Percentiles rank a stretch among this genome's conserved stretches.
Evolutionary conservation across 805 yeast species (phyloP).

Genomic region (Metschnikowia lochheadii): DNA sequence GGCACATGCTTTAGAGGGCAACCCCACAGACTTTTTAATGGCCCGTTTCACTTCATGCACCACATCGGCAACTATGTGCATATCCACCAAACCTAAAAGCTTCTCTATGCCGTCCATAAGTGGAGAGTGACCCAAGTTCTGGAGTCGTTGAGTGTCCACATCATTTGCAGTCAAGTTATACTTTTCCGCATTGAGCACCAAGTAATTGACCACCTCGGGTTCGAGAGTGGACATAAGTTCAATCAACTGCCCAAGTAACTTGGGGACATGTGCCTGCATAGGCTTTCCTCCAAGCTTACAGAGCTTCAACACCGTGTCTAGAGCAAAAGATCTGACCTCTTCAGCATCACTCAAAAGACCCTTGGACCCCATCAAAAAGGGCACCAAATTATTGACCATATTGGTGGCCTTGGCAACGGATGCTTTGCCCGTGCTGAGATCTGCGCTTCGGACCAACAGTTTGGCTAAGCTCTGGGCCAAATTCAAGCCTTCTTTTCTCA

Average conservation of each 20-base stretch:
- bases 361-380: constrained; percentile 71
- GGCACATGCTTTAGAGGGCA: constrained; percentile 88
- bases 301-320: constrained; percentile 68
- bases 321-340: constrained; percentile 72
- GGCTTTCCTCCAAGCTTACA: constrained; percentile 60
- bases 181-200: constrained; percentile 84
- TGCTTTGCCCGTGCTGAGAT: constrained; percentile 37
- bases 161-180: constrained; percentile 68
- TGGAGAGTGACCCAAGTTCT: constrained; percentile 75
- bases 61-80: constrained; percentile 43
- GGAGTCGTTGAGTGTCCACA: constrained; percentile 73
- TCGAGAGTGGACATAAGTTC: constrained; percentile 79
- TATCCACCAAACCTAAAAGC: constrained; percentile 55
- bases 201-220: constrained; percentile 83
- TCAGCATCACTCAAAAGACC: constrained; percentile 85
- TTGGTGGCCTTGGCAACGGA: constrained; percentile 38
- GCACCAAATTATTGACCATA: constrained; percentile 58
- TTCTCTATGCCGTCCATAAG: constrained; percentile 82
- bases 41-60: constrained; percentile 50
- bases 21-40: constrained; percentile 70
- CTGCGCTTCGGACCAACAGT: constrained; percentile 55
- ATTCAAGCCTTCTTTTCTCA: constrained; percentile 71
- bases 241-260: constrained; percentile 64
- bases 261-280: constrained; percentile 63
- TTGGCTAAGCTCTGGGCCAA: constrained; percentile 66